Percentiles rank a stretch among this genome's conserved stretches.
Conservation (phyloP, 164 flowering plant genomes). For the Macadamia tetraphylla region DNA sequence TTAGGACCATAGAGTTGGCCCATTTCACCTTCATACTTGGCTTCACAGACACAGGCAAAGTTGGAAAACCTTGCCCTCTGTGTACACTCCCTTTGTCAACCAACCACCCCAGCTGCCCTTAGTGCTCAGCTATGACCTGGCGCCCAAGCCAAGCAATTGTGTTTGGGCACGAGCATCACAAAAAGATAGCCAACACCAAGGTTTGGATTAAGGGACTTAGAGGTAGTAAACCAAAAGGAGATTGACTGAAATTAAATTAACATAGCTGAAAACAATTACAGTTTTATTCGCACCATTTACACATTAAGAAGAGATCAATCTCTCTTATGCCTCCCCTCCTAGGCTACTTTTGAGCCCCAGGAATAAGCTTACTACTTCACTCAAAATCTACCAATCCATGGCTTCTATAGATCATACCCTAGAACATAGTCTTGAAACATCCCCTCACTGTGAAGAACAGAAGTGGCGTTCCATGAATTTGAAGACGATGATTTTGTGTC, state of each 20-base stretch:
- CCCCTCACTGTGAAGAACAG: constrained; percentile 28
- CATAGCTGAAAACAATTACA: neutral
- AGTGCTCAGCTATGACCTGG: too few relatives aligned
- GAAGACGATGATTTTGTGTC: constrained; percentile 51
- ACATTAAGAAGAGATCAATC: constrained; percentile 5
- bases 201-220: too few relatives aligned
- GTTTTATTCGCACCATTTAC: constrained; percentile 25
- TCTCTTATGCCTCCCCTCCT: constrained; percentile 3
- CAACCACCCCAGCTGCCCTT: too few relatives aligned
- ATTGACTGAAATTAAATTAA: neutral
- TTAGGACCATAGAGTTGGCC: too few relatives aligned
- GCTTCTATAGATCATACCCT: constrained; percentile 30
- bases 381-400: neutral
- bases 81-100: too few relatives aligned
- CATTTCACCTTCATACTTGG: too few relatives aligned
- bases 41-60: too few relatives aligned
- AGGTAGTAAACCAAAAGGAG: too few relatives aligned
- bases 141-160: too few relatives aligned
- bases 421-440: constrained; percentile 53
- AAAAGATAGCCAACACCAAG: too few relatives aligned
- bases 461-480: constrained; percentile 57
- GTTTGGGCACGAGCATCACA: too few relatives aligned
- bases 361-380: constrained; percentile 3
- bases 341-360: neutral
- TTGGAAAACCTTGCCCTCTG: too few relatives aligned